Percentiles rank a stretch among this genome's conserved stretches.
These are phyloP conservation scores for Candida verbasci DNA, from an alignment of 805 yeast genomes.

Conservation along the genomic window DNA sequence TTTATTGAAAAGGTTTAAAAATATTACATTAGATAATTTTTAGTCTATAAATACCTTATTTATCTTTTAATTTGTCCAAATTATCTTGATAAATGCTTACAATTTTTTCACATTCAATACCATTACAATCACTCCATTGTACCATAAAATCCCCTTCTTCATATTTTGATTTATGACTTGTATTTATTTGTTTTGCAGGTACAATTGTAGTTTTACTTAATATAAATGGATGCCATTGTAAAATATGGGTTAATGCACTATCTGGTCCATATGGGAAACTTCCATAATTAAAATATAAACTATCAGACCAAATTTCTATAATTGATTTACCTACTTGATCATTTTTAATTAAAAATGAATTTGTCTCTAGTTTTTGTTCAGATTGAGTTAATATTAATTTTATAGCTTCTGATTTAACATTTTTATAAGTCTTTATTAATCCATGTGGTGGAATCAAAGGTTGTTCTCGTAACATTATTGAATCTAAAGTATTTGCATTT, in stretches of 20 bases:
- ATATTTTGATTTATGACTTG: constrained; percentile 38
- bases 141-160: constrained; percentile 65
- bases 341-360: constrained; percentile 69
- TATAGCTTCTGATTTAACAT: constrained; percentile 49
- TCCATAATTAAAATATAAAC: constrained; percentile 61
- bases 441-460: constrained; percentile 72
- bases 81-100: constrained; percentile 24
- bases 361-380: constrained; percentile 56
- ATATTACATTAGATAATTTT: constrained; percentile 9
- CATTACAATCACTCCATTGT: constrained; percentile 54
- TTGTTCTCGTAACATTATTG: constrained; percentile 61
- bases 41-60: no score
- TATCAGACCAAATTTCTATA: constrained; percentile 78
- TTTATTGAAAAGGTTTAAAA: constrained; percentile 4
- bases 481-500: constrained; percentile 55
- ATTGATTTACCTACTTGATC: constrained; percentile 61
- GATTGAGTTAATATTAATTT: constrained; percentile 69
- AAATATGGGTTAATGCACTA: constrained; percentile 75
- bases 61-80: constrained; percentile 8
- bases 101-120: constrained; percentile 49
- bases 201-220: constrained; percentile 71
- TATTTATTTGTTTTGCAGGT: constrained; percentile 42
- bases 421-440: constrained; percentile 63
- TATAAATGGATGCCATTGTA: constrained; percentile 92
- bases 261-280: constrained; percentile 57